Base-by-base conservation (phyloP, 1,139 yeast species). In the Candida tetrigidarum region DNA sequence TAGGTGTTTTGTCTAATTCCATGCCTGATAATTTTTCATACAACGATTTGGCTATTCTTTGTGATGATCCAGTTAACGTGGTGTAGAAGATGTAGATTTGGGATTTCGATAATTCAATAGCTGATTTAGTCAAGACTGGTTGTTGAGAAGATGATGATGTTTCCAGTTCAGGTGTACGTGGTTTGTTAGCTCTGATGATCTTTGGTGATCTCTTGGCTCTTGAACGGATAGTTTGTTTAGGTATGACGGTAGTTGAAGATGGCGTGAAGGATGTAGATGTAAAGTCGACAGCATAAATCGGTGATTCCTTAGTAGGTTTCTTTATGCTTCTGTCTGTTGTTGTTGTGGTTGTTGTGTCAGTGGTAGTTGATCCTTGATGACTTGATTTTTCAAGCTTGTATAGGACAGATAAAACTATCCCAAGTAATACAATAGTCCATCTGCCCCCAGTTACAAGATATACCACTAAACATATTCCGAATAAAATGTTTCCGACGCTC, bases 31-130 rank as follows among this genome's bases (percentile, higher is more conserved):
- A 62, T 28, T 66, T 64, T 1, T 77, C 73, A 30, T 61, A 55
- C 23, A 86, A 63, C 9, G 66, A 58, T 28, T 71, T 69, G 3
- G 97, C 96, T 22, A 83, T 78, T 54, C 88, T 71, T 54, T 84
- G 84, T 0, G 96, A 80, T 2, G 95, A 73, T 4, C 97, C 97
- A 2, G 96, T 91, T 47, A 91, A 69, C 0, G 97, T 86, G 8
- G 97, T 85, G 63, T 87, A 91, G 56, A 91, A 87, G 4, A 91
- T 79, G 50, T 78, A 76, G 23, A 86, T 63, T 47, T 78, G 80
- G 1, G 81, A 67, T 20, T 74, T 70, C 27, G 66, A 55, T 23
- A 76, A 61, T 37, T 67, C 62, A 14, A 68, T 64, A 3, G 64
- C 49, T 1, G 70, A 61, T 27, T 56, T 53, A 2, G 76, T 66